Conservation (phyloP, 179 eudicot species). For the Actinidia polygama region DNA sequence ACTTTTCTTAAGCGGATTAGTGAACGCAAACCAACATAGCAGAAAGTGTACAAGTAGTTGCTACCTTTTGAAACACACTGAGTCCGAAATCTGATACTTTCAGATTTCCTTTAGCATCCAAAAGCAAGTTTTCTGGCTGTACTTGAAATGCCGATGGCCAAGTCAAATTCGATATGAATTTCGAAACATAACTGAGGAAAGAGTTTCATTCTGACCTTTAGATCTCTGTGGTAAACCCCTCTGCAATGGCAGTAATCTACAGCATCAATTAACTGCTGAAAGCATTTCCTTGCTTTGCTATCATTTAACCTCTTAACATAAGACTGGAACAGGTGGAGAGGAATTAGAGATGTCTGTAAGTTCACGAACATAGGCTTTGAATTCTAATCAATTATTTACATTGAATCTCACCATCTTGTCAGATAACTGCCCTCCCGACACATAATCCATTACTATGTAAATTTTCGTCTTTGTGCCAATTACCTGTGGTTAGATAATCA, state of each 20-base stretch:
- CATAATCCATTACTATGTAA: constrained; percentile 62
- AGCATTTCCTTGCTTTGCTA: constrained; percentile 47
- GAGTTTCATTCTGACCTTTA: constrained; percentile 37
- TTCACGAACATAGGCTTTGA: background rate
- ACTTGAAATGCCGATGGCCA: constrained; percentile 12
- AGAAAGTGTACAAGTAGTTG: background rate
- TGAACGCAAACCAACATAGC: background rate
- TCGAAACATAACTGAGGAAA: background rate
- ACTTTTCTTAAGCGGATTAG: background rate
- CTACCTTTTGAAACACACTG: constrained; percentile 53
- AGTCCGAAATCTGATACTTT: constrained; percentile 71
- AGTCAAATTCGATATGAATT: constrained; percentile 6
- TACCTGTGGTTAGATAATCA: constrained; percentile 38
- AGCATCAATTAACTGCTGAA: constrained; percentile 64
- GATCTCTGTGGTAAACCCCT: constrained; percentile 67
- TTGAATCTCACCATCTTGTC: constrained; percentile 52
- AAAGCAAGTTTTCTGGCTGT: constrained; percentile 62
- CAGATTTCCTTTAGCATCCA: constrained; percentile 56
- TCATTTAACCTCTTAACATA: constrained; percentile 38
- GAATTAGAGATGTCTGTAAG: background rate
- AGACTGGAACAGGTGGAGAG: constrained; percentile 30
- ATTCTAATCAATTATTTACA: background rate
- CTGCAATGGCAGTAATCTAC: constrained; percentile 61
- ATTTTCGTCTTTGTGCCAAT: constrained; percentile 60
- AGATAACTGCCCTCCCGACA: constrained; percentile 62